phyloP scores from a whole-genome alignment of 148 eudicot genomes.

The Rhododendron molle region DNA sequence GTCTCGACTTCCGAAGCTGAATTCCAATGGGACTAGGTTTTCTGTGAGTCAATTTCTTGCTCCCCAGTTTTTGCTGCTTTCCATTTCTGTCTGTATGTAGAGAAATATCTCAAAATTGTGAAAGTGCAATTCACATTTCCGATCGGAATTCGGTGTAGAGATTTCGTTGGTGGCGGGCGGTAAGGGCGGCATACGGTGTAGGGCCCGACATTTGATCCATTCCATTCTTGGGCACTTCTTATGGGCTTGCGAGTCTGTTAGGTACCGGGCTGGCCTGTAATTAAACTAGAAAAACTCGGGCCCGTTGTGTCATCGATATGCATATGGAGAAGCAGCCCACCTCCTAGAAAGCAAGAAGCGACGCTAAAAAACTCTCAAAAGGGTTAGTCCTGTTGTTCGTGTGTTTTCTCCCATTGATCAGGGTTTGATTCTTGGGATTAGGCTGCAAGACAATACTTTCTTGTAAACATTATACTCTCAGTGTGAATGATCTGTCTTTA shows the following conservation, averaged over 20 bases:
- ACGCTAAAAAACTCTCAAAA: too few species aligned
- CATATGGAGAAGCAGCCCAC: neutral
- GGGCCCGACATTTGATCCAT: neutral
- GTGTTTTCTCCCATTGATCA: too few species aligned
- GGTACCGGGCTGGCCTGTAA: neutral
- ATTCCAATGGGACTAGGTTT: neutral
- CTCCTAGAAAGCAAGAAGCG: too few species aligned
- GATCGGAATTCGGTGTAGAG: neutral
- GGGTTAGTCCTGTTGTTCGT: too few species aligned
- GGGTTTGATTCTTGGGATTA: too few species aligned
- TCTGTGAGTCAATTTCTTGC: neutral
- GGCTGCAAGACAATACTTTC: too few species aligned
- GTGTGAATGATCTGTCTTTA: too few species aligned
- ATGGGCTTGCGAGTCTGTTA: neutral
- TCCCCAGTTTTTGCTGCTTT: neutral
- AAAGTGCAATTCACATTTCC: neutral
- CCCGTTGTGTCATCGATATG: neutral
- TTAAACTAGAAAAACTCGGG: neutral
- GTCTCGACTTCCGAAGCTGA: neutral
- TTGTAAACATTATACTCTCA: too few species aligned
- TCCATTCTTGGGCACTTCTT: neutral
- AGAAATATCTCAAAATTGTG: neutral
- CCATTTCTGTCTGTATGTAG: neutral
- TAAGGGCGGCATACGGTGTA: neutral
- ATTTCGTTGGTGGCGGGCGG: neutral